Base-by-base conservation (phyloP, 768 basidiomycete species). In the Rhodosporidiobolus sp. region DNA sequence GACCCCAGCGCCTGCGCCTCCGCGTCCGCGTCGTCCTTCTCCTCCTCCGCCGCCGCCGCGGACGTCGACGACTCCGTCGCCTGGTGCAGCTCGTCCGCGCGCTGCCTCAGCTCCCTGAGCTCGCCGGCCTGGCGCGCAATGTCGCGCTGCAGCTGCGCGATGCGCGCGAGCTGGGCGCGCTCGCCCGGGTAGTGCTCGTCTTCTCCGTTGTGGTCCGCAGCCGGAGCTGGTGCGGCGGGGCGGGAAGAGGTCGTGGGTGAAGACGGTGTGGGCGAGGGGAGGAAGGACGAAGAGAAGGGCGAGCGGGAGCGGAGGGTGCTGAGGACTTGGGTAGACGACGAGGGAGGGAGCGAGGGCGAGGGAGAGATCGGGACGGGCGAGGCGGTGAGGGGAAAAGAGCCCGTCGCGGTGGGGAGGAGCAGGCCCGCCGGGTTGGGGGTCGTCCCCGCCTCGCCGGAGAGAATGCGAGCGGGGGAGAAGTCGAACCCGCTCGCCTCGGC, bases 151-250 rank as follows among this genome's bases (percentile, higher is more conserved):
- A 72, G 65, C 22, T 48, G 28, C 12, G 65, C 65, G 61, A 72
- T 67, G n/a, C 70, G 65, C 9, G 48, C 30, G 24, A 72, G 61
- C 49, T 72, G 70, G 17, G 61, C 63, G 34, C 62, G 52, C 28
- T 72, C 70, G 52, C 70, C 70, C 2, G 70, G 65, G 50, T 72
- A 72, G 62, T 53, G 38, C 38, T 43, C 38, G 38, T 63, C 50
- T 72, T 65, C 4, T 45, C 28, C 16, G 7, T 22, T 5, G n/a
- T 35, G 22, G 26, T 7, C 26, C 26, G 12, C 16, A 22, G 4
- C 10, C 45, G 14, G 26, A 8, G 17, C 7, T 7, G 7, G 38
- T 14, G 38, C 38, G 38, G 14, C 3, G 14, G 11, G 30, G 54
- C 3, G 10, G 54, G 20, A 32, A 35, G 38, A 38, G 35, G 22